Evolutionary conservation across 495 filamentous ascomycete species (phyloP), one percentile per base, ranked within the genome.

Genomic region (Achaetomiella virescens): DNA sequence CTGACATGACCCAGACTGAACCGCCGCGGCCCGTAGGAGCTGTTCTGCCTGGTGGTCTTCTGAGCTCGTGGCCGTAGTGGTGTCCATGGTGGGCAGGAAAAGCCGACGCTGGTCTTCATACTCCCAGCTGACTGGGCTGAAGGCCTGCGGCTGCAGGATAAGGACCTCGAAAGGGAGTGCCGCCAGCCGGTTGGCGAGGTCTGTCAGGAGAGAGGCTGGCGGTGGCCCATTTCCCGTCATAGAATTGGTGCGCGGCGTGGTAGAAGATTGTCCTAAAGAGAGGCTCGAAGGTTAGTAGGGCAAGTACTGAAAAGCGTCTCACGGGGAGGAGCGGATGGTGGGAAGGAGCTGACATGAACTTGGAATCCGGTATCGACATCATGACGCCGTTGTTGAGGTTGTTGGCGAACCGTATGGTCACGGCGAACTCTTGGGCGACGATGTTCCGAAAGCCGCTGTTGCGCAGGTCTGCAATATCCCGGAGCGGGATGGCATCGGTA

Each of bases 301-400:
- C 3, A 41, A 18, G 38, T 20, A n/a, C n/a, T n/a, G n/a, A 18
- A 41, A 11, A 18, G 38, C n/a, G 38, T 18, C 17, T 12, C 17
- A 2, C n/a, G 38, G 38, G 6, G 38, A 20, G n/a, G 7, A 21
- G n/a, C 6, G 38, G 38, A 11, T 18, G n/a, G n/a, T n/a, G n/a
- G 6, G 38, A 20, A 4, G 12, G 12, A 20, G 12, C 38, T 12
- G 29, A 40, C 42, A 63, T 58, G 20, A 64, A 42, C 3, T 24
- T 52, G 14, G n/a, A 35, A 17, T 61, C 35, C 6, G 53, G 53
- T 6, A 8, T 4, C 1, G 61, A 7, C 25, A 63, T 33, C 53
- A 61, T 49, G 31, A 58, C 58, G 11, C 61, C 61, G 53, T 58
- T 63, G 48, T 60, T 63, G 36, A 63, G 2, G 21, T 42, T 41